phyloP scores from a whole-genome alignment of 2,329 filamentous ascomycete species.

The Blastomyces gilchristii region DNA sequence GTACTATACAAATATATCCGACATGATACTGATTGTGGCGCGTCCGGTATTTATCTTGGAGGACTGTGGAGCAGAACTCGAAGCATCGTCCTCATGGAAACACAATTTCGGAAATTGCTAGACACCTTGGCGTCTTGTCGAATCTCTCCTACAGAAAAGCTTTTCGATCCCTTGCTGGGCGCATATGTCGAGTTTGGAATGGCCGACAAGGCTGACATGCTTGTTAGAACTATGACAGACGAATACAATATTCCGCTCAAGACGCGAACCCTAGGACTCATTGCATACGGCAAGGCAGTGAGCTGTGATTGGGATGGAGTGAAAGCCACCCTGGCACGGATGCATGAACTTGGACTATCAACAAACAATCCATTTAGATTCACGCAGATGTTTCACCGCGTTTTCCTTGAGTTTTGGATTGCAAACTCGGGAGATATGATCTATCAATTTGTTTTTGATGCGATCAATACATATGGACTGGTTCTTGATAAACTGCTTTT shows the following conservation, averaged over 20 bases:
- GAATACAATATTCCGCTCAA: slow-evolving; percentile 24
- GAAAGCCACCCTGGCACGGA: slow-evolving; percentile 28
- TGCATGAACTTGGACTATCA: slow-evolving; percentile 28
- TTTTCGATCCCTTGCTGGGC: slow-evolving; percentile 34
- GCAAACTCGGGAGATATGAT: slow-evolving; percentile 27
- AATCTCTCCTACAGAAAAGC: slow-evolving; percentile 27
- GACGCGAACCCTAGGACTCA: slow-evolving; percentile 29
- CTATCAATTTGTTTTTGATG: slow-evolving; percentile 28
- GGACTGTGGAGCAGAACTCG: slow-evolving; percentile 33
- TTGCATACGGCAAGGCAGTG: slow-evolving; percentile 30
- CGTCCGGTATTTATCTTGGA: slow-evolving; percentile 30
- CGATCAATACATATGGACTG: slow-evolving; percentile 29
- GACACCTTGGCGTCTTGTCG: slow-evolving; percentile 20
- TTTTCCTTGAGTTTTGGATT: slow-evolving; percentile 35
- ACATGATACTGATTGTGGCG: slow-evolving; percentile 26
- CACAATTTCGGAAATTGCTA: slow-evolving; percentile 26
- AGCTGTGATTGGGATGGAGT: slow-evolving; percentile 34
- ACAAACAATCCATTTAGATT: slow-evolving; percentile 21
- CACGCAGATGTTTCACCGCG: slow-evolving; percentile 28
- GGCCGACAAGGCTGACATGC: slow-evolving; percentile 26
- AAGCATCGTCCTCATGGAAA: slow-evolving; percentile 27
- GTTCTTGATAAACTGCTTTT: slow-evolving; percentile 31
- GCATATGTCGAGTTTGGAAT: slow-evolving; percentile 31
- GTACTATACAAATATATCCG: slow-evolving; percentile 27
- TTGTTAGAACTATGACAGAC: slow-evolving; percentile 28